Evolutionary conservation across 2,329 filamentous ascomycete species (phyloP), one percentile per base, ranked within the genome.

Genomic region (Rasamsonia emersonii): DNA sequence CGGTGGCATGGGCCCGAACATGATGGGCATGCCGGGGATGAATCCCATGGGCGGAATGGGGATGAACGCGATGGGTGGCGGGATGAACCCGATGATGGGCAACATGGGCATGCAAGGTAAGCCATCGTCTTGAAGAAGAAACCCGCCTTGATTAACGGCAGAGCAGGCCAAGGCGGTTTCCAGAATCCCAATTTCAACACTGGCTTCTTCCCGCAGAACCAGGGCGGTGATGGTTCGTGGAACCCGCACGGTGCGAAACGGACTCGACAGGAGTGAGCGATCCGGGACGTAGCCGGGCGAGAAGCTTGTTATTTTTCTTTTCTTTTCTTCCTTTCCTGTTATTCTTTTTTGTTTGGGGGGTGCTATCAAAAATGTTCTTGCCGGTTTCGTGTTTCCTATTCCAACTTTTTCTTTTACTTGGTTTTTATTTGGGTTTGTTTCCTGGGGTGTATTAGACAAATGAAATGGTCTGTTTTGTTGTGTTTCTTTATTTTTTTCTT

Each of bases 231-330:
- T 36, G 78, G 79, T 34, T 77, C 76, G 59, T 83, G 82, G 68
- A 89, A 89, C 49, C 84, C 84, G 4, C 84, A 89, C 45, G 82
- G 82, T 18, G 77, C 79, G 3, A 91, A 91, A 64, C 71, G 84
- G 44, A 79, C 82, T 43, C 73, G 84, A 41, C 82, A 82, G 39
- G 84, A 88, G 46, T 75, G 62, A 51, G 9, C 3, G 9, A 17
- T 15, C 14, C n/a, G n/a, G n/a, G n/a, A n/a, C n/a, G n/a, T n/a
- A n/a, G n/a, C n/a, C n/a, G n/a, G n/a, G n/a, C n/a, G n/a, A n/a
- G n/a, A n/a, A n/a, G n/a, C n/a, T n/a, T 13, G n/a, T 10, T 24
- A 33, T 26, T 30, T 21, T 14, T 24, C n/a, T 23, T 10, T 5
- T 26, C 17, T 32, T 30, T 32, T 15, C 13, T 18, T 23, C 18